Evolutionary conservation across 1,284 basidiomycete species (phyloP), one percentile per base, ranked within the genome.

Genomic region (Marasmius oreades): DNA sequence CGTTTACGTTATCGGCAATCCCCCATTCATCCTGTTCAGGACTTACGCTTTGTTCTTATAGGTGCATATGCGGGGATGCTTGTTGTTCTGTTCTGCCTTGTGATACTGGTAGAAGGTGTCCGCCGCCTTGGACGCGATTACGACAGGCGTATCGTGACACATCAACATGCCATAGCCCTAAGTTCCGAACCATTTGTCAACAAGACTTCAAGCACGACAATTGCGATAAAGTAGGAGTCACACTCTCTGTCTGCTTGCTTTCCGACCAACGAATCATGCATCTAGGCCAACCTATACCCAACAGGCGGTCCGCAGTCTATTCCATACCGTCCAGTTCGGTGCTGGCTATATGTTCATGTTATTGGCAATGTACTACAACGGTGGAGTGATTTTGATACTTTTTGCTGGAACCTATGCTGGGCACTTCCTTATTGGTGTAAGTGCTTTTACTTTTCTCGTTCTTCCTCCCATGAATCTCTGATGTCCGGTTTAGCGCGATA

Each of bases 231-330:
- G 28, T 31, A 31, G 28, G 4, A 10, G 5, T 31, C 10, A 4
- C 10, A 31, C 28, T 31, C 28, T 31, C 5, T 31, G 5, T 42
- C n/a, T 42, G 39, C 11, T 42, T 5, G n/a, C 39, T 20, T 42
- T n/a, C 39, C n/a, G 8, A 8, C n/a, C n/a, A 18, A 20, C 14
- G 14, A 31, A 4, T 31, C 28, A 10, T 31, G 28, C 10, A 31
- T 10, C n/a, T 52, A 61, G 61, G 12, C 61, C 60, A 14, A 60
- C 46, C 6, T 11, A 59, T 46, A 18, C 57, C 20, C 58, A 62
- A 46, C 63, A 64, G 31, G 28, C 59, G 24, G 45, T 63, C n/a
- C 63, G 61, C n/a, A 61, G 60, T 54, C 11, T 62, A n/a, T 63
- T 64, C 24, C 55, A 61, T 44, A 51, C 57, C 12, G 34, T 60